Base-by-base conservation (phyloP, 768 basidiomycete genomes). In the Kwoniella botswanensis region DNA sequence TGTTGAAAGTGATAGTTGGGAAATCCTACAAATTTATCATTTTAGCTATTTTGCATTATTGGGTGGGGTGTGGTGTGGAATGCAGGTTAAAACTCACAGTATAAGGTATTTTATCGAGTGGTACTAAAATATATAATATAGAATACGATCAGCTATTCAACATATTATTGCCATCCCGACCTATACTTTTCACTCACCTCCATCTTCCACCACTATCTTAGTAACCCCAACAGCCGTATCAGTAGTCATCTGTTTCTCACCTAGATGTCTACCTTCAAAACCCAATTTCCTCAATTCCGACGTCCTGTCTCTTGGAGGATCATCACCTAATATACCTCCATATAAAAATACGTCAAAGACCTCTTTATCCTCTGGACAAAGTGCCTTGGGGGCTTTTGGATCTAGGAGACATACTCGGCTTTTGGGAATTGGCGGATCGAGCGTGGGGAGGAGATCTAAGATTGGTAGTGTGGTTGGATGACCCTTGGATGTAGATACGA, bases 181-280 rank as follows among this genome's bases (percentile, higher is more conserved):
- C 29, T 4, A 29, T 4, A 29, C 29, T 29, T 4, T 29, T 35
- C 68, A 78, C 81, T 76, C 71, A 90, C 89, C 84, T 78, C 89
- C 87, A 80, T 94, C 92, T 58, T 90, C 83, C 0, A 94, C 90
- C 17, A 95, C 90, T 4, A 88, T 83, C 79, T 93, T 94, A 0
- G 93, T 93, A 4, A 97, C 96, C 4, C 91, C 93, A 0, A 98
- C 86, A 1, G 96, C 96, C 1, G 96, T 98, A 84, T 99, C 96
- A 0, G 97, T 99, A 42, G 97, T 98, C 97, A 99, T 99, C 84
- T 99, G 97, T 1, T 93, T 86, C 2, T 89, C 85, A 0, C 94
- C 94, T 9, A 99, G 86, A 82, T 92, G 92, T 42, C 97, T 88
- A 6, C 88, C 88, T 1, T 93, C 92, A 82, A 96, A 99, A 1